These are phyloP conservation scores for Rhizopus microsporus DNA, from an alignment of 371 early-diverging fungal genomes.

Conservation along the genomic window DNA sequence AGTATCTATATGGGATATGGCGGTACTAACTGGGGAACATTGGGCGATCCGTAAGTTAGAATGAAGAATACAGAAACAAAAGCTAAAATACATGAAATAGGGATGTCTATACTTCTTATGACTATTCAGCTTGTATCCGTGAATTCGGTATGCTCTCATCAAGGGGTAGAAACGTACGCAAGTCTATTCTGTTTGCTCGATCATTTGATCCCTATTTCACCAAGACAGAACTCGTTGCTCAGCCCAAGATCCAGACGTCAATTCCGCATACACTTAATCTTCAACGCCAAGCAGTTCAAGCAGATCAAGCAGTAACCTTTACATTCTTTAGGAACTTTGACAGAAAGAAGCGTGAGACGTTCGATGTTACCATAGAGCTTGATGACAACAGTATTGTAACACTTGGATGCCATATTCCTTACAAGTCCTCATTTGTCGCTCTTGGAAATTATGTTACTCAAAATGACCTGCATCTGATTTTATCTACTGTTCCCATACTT, in stretches of 20 bases:
- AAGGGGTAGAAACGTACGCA: conserved; percentile 66
- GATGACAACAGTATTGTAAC: conserved; percentile 26
- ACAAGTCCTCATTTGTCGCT: conserved; percentile 68
- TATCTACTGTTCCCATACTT: conserved; percentile 70
- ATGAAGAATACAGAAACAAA: not conserved
- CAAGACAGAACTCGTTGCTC: conserved; percentile 50
- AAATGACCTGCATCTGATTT: conserved; percentile 57
- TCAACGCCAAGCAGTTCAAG: conserved; percentile 44
- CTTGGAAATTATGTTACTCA: conserved; percentile 64
- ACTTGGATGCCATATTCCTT: conserved; percentile 56
- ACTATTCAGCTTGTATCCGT: conserved; percentile 79
- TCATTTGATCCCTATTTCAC: conserved; percentile 65
- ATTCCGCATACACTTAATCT: conserved; percentile 50
- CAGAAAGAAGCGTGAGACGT: conserved; percentile 38
- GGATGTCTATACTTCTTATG: conserved; percentile 80
- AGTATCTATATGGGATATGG: conserved; percentile 80
- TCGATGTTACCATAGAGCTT: conserved; percentile 45
- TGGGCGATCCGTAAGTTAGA: conserved; percentile 71
- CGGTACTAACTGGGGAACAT: conserved; percentile 85
- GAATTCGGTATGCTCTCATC: conserved; percentile 75
- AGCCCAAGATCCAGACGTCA: conserved; percentile 42
- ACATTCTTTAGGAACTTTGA: conserved; percentile 77
- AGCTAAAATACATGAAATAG: conserved; percentile 22
- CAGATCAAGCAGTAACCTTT: conserved; percentile 50
- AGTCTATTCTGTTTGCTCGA: conserved; percentile 61